phyloP scores from a whole-genome alignment of 176 grass and related monocot genomes.

The Cymbopogon citratus region DNA sequence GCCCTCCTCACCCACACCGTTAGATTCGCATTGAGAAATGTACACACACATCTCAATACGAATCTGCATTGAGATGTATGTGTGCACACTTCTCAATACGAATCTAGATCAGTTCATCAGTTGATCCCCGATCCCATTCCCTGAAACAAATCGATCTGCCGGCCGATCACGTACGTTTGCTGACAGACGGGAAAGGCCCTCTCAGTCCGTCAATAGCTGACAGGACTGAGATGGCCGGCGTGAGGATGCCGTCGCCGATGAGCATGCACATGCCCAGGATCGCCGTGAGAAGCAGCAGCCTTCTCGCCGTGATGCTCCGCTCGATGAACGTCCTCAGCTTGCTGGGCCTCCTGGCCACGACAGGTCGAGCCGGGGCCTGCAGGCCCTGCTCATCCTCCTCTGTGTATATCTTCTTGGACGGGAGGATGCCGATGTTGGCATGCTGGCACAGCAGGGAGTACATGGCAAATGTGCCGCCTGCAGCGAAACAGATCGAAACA shows the following conservation, averaged over 20 bases:
- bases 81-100: too few species aligned
- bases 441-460: conserved; percentile 73
- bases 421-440: conserved; percentile 68
- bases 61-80: too few species aligned
- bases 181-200: conserved; percentile 58
- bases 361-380: neutral
- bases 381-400: conserved; percentile 20
- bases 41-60: too few species aligned
- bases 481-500: neutral
- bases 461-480: conserved; percentile 86
- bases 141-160: too few species aligned
- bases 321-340: conserved; percentile 59
- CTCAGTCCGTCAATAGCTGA: conserved; percentile 68
- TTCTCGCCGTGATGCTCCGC: conserved; percentile 57
- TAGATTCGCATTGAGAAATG: too few species aligned
- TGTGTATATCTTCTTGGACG: conserved; percentile 48
- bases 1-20: too few species aligned
- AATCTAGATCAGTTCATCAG: too few species aligned
- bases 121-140: too few species aligned
- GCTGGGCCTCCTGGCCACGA: conserved; percentile 22
- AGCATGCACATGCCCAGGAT: conserved; percentile 86
- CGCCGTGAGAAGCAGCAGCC: conserved; percentile 56
- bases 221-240: conserved; percentile 70
- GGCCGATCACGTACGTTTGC: conserved; percentile 57
- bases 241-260: conserved; percentile 84